Percentiles rank a stretch among this genome's conserved stretches.
phyloP scores from a whole-genome alignment of 2,329 filamentous ascomycete species.

The Botrytis fragariae region DNA sequence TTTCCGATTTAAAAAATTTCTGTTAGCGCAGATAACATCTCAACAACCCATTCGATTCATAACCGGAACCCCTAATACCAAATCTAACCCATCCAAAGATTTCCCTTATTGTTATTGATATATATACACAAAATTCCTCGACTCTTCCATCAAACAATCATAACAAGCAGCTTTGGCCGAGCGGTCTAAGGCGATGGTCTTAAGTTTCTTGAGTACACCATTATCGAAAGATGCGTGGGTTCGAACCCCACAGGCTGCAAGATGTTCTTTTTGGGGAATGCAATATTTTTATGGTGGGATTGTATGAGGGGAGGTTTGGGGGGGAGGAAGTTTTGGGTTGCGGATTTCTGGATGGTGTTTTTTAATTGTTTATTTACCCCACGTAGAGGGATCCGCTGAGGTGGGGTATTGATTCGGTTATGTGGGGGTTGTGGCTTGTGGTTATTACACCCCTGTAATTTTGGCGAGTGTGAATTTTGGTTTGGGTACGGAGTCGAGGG shows the following conservation, averaged over 20 bases:
- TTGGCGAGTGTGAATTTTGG: neutral
- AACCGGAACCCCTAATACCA: neutral
- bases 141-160: no score
- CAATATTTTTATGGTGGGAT: no score
- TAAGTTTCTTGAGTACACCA: conserved; percentile 7
- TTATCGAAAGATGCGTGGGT: conserved; percentile 19
- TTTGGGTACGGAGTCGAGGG: neutral
- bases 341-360: neutral
- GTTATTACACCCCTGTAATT: neutral
- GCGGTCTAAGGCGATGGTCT: conserved; percentile 18
- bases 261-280: rapidly evolving
- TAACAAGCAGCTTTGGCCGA: neutral
- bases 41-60: neutral
- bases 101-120: rapidly evolving
- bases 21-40: neutral
- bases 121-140: no score
- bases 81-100: neutral
- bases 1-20: neutral
- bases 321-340: no score
- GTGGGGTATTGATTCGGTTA: neutral
- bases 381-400: neutral
- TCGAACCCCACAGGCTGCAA: conserved; percentile 13
- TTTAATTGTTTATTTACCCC: neutral
- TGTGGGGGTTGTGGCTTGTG: neutral
- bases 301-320: rapidly evolving